Base-by-base conservation (phyloP, 176 grass and related monocot genomes). In the Cymbopogon citratus region DNA sequence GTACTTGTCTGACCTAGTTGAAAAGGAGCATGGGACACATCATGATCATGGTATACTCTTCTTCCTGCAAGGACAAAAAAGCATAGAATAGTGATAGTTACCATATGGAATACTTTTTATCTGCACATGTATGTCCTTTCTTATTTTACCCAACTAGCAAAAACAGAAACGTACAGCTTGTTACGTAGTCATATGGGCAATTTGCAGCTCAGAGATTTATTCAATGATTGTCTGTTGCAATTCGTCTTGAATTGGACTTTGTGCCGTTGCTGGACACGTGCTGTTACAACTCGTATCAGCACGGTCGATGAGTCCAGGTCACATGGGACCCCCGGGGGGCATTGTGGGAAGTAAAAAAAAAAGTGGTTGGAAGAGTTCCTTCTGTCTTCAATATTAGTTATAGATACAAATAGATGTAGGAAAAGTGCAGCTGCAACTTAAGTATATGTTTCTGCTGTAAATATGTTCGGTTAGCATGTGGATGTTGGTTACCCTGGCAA, bases 1-100 rank as follows among this genome's bases (percentile, higher is more conserved):
- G 74, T 99, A 90, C 76, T 85, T 99, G 68, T 93, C 92, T 65
- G 96, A 99, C 82, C 87, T 99, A 48, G 96, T 99, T 88, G 96
- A 99, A 85, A 98, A 98, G 83, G 92, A 83, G 66, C 84, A 98
- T 69, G 83, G 85, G 38, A 64, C 64, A 75, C 92, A 92, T 78
- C 92, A 92, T 57, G 79, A 90, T 31, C 92, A 98, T 88, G 96
- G 96, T 99, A 95, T 85, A 71, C 35, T 69, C 36, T 46, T 68
- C 9, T 67, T 43, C 33, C 62, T 70, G 9, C 40, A 74, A 28
- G 21, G 43, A 73, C 44, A 74, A 25, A 74, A 70, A 69, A 78
- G 3, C 35, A 45, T 66, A 27, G 8, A 65, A 63, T 64, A 18
- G 23, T 63, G 24, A 44, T 16, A 28, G 23, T 63, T 76, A 5